Evolutionary conservation across 495 filamentous ascomycete genomes (phyloP).

Genomic region (Lophiostoma macrostomum): DNA sequence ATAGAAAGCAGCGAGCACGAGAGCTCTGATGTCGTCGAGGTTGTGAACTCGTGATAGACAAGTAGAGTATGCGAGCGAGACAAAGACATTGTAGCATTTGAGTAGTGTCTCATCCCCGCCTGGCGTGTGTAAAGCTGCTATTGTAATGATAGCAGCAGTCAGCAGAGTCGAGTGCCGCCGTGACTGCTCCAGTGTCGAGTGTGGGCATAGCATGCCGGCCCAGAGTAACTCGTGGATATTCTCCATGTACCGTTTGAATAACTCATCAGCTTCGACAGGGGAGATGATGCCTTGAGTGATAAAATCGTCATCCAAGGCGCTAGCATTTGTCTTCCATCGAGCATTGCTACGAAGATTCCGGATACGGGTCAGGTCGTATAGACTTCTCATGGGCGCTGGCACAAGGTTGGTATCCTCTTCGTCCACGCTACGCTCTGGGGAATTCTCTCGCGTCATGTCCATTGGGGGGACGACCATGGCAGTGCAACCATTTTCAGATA

Average conservation of each 20-base stretch:
- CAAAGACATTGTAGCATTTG: constrained; percentile 12
- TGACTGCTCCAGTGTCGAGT: neutral
- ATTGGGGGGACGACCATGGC: constrained; percentile 7
- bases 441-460: constrained; percentile 15
- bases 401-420: constrained; percentile 6
- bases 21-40: constrained; percentile 4
- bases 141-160: neutral
- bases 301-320: constrained; percentile 1
- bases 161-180: constrained; percentile 8
- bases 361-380: constrained; percentile 12
- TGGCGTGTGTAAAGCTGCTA: constrained; percentile 10
- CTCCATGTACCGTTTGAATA: constrained; percentile 6
- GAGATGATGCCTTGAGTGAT: constrained; percentile 11
- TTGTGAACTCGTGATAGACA: neutral
- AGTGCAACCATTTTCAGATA: constrained; percentile 11
- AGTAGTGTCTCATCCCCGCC: neutral
- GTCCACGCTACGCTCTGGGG: neutral
- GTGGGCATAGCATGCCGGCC: constrained; percentile 6
- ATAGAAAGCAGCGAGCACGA: constrained; percentile 3
- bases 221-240: constrained; percentile 7
- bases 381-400: constrained; percentile 10
- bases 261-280: neutral
- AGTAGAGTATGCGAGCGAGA: constrained; percentile 3
- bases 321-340: neutral
- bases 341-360: constrained; percentile 4